Percentiles rank a stretch among this genome's conserved stretches.
Conservation (phyloP, 306 rosid genomes). For the Quercus agrifolia region DNA sequence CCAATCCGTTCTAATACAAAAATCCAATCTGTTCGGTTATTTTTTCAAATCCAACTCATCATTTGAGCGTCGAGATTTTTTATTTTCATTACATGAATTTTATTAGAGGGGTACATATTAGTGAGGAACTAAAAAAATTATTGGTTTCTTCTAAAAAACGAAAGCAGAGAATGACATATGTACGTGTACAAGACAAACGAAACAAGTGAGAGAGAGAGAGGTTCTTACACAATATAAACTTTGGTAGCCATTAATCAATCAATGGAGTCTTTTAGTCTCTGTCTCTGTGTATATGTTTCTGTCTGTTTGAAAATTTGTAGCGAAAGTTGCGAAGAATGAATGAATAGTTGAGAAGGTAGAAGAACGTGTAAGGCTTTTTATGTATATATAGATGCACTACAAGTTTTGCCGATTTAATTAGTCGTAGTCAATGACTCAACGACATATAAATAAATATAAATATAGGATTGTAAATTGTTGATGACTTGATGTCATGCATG, state of each 20-base stretch:
- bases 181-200: neutral
- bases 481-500: too few species aligned
- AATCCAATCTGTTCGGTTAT: neutral
- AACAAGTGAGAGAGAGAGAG: constrained; percentile 19
- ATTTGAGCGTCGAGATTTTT: too few species aligned
- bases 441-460: constrained; percentile 24
- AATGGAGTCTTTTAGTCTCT: neutral
- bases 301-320: constrained; percentile 4
- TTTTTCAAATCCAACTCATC: neutral
- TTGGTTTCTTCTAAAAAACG: neutral
- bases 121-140: constrained; percentile 3
- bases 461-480: neutral
- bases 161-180: neutral
- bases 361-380: neutral
- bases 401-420: neutral
- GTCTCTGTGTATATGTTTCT: constrained; percentile 11
- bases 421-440: constrained; percentile 8
- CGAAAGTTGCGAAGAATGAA: constrained; percentile 10
- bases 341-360: constrained; percentile 9
- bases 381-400: constrained; percentile 5
- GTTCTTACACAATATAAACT: constrained; percentile 75
- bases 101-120: too few species aligned
- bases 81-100: too few species aligned
- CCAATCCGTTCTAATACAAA: neutral
- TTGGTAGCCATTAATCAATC: constrained; percentile 61